These are phyloP conservation scores for Lenzites betulinus DNA, from an alignment of 768 basidiomycete genomes.

Conservation along the genomic window DNA sequence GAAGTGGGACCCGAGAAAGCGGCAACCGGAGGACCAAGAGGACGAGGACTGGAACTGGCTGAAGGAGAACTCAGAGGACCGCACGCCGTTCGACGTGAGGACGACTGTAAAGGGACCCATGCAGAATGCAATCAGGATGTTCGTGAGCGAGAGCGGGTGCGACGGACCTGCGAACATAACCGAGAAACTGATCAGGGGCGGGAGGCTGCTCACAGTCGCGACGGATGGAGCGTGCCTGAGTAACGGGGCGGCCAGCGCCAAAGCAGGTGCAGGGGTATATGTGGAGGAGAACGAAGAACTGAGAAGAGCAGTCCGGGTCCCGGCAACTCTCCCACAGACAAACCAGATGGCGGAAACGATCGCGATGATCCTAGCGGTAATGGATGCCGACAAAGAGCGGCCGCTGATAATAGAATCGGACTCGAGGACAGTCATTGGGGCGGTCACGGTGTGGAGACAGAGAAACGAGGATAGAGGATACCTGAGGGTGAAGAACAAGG, in stretches of 20 bases:
- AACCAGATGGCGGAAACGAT: conserved; percentile 1
- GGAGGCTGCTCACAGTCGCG: background rate
- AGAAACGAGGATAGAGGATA: background rate
- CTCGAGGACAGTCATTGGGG: background rate
- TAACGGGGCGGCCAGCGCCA: background rate
- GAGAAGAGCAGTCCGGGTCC: background rate
- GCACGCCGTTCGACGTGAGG: no score
- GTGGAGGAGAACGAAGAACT: background rate
- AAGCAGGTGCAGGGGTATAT: background rate
- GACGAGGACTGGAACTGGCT: no score
- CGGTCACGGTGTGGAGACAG: background rate
- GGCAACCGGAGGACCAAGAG: background rate
- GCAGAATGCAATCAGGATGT: no score
- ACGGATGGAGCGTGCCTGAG: background rate
- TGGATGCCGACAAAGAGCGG: background rate
- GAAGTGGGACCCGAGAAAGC: background rate
- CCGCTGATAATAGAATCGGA: background rate
- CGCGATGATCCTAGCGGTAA: background rate
- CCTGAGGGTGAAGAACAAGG: background rate
- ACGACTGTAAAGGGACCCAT: no score
- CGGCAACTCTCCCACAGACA: background rate
- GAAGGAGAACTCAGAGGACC: no score
- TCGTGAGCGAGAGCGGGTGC: no score
- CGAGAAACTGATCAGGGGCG: no score
- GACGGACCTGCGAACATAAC: no score